phyloP scores from a whole-genome alignment of 306 rosid genomes.

The Chamaecrista fasciculata region DNA sequence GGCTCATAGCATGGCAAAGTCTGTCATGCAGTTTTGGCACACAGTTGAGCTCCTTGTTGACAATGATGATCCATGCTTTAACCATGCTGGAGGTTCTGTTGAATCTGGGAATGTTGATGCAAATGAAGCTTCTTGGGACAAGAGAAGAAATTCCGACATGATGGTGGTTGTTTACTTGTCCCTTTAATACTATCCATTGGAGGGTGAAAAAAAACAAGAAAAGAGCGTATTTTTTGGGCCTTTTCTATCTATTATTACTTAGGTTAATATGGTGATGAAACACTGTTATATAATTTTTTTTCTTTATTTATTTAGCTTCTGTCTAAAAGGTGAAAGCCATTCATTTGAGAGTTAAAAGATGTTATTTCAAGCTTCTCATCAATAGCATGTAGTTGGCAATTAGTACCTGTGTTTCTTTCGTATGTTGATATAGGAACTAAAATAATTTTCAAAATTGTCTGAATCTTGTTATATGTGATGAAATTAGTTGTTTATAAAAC shows the following conservation, averaged over 20 bases:
- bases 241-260: slow-evolving; percentile 7
- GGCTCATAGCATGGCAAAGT: slow-evolving; percentile 66
- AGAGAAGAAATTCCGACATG: slow-evolving; percentile 34
- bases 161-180: slow-evolving; percentile 33
- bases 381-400: background rate
- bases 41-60: slow-evolving; percentile 58
- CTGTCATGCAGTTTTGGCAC: slow-evolving; percentile 78
- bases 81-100: slow-evolving; percentile 27
- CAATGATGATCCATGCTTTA: slow-evolving; percentile 29
- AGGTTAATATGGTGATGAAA: slow-evolving; percentile 16
- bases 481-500: background rate
- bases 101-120: slow-evolving; percentile 36
- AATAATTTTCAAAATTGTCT: background rate
- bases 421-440: background rate
- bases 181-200: slow-evolving; percentile 6
- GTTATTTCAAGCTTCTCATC: background rate
- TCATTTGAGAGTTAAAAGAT: slow-evolving; percentile 16
- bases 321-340: background rate
- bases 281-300: slow-evolving; percentile 1
- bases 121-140: slow-evolving; percentile 35
- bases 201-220: background rate
- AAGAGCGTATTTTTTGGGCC: background rate
- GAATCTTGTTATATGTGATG: background rate
- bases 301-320: background rate
- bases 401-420: slow-evolving; percentile 5